Evolutionary conservation across 164 flowering plant genomes (phyloP).

Genomic region (Magnolia kwangsiensis): DNA sequence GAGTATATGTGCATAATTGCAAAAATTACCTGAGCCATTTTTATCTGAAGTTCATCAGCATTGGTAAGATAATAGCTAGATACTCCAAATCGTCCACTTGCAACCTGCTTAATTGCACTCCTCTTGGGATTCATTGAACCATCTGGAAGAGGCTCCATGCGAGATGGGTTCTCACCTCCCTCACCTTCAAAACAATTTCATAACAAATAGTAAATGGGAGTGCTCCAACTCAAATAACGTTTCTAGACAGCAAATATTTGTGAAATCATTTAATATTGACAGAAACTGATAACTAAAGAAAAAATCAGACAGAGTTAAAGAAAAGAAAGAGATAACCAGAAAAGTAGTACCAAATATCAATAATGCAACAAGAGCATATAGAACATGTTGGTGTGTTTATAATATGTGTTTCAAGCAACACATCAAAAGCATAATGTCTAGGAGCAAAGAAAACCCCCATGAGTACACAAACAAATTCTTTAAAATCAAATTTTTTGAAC

Average conservation of each 20-base stretch:
- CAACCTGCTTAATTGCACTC: constrained; percentile 98
- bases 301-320: neutral
- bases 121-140: constrained; percentile 96
- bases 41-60: constrained; percentile 95
- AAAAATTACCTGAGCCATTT: constrained; percentile 95
- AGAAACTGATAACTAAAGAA: neutral
- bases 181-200: constrained; percentile 53
- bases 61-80: constrained; percentile 93
- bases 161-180: constrained; percentile 99
- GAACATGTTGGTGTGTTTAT: too few relatives aligned
- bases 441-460: too few relatives aligned
- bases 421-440: too few relatives aligned
- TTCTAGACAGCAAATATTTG: neutral
- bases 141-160: constrained; percentile 89
- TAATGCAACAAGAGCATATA: neutral
- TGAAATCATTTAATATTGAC: constrained; percentile 4
- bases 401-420: too few relatives aligned
- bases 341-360: neutral
- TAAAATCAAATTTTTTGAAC: too few relatives aligned
- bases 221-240: too few relatives aligned
- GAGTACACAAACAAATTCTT: too few relatives aligned
- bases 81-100: constrained; percentile 99
- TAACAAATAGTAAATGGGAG: constrained; percentile 1
- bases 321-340: neutral
- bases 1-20: neutral